Evolutionary conservation across 352 stramenopile genomes (phyloP), one percentile per base, ranked within the genome.

Genomic region (Phytophthora macrochlamydospora): DNA sequence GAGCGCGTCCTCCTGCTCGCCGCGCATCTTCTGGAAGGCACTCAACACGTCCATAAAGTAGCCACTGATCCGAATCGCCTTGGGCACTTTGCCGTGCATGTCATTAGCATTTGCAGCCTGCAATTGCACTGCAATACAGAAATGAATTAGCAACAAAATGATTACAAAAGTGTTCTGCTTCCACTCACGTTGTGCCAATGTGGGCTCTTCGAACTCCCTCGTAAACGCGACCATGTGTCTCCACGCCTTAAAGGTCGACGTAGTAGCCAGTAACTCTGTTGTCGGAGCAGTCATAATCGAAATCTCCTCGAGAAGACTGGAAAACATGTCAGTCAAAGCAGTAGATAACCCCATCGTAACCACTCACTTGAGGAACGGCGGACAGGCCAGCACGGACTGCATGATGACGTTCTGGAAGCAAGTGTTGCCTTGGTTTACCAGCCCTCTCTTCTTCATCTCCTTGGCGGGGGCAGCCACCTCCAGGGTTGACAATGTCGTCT

Each of bases 341-440:
- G 1, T 28, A 56, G 14, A 32, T 14, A 37, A 9, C 37, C 33
- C 7, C 11, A 4, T 40, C 30, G 32, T 11, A 42, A 7, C 33
- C 46, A 80, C 79, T 42, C 60, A 95, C 87, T 95, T 95, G 46
- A 93, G 69, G 43, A 93, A 93, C 35, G 85, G 87, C 18, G 85
- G 75, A 59, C 87, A 95, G 13, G 83, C 76, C 28, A 95, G 66
- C 13, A 95, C 69, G 7, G 85, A 93, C 76, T 95, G 87, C 71
- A 95, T 76, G 52, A 93, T 95, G 11, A 91, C 87, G 59, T 95
- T 95, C 74, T 95, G 87, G 70, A 95, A 95, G 71, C 87, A 95
- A 55, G 87, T 95, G 56, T 95, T 95, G 69, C 87, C 87, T 57
- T 95, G 87, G 58, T 95, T 95, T 66, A 93, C 65, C 11, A 95